Percentiles rank a stretch among this genome's conserved stretches.
Conservation (phyloP, 2,329 filamentous ascomycete species). For the Gyromitra esculenta region DNA sequence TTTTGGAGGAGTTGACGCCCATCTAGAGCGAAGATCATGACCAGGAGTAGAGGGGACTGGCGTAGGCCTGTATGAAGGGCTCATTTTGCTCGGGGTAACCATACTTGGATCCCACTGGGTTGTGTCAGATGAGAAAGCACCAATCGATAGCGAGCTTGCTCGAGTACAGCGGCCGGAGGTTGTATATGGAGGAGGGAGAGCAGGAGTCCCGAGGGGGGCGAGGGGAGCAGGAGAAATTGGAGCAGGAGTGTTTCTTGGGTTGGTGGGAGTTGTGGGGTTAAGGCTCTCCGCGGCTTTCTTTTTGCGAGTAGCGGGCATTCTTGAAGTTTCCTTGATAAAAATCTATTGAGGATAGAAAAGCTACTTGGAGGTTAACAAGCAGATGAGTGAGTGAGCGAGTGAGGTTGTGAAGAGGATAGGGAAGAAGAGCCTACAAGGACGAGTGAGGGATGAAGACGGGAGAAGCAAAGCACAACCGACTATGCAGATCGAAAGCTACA, state of each 20-base stretch:
- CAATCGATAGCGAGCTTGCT: background rate
- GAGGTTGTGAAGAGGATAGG: background rate
- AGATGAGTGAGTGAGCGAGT: background rate
- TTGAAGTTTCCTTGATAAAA: background rate
- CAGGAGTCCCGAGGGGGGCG: background rate
- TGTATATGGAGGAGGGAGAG: background rate
- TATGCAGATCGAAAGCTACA: background rate
- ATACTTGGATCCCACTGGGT: slow-evolving; percentile 42
- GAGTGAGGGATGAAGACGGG: background rate
- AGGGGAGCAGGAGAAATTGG: background rate
- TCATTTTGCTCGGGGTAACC: slow-evolving; percentile 35
- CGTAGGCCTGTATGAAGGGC: slow-evolving; percentile 26
- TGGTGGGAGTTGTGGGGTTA: background rate
- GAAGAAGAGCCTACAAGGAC: background rate
- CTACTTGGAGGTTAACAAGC: background rate
- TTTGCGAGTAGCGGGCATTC: slow-evolving; percentile 4
- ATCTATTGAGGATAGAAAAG: background rate
- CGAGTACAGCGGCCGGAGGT: background rate
- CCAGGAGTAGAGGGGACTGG: background rate
- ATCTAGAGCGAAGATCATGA: slow-evolving; percentile 9
- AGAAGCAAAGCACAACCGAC: background rate
- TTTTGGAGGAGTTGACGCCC: slow-evolving; percentile 12
- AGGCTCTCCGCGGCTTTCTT: background rate
- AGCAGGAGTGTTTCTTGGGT: slow-evolving; percentile 3
- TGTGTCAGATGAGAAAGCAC: slow-evolving; percentile 21